These are phyloP conservation scores for Trichoderma sp. DNA, from an alignment of 2,329 filamentous ascomycete species.

Conservation along the genomic window DNA sequence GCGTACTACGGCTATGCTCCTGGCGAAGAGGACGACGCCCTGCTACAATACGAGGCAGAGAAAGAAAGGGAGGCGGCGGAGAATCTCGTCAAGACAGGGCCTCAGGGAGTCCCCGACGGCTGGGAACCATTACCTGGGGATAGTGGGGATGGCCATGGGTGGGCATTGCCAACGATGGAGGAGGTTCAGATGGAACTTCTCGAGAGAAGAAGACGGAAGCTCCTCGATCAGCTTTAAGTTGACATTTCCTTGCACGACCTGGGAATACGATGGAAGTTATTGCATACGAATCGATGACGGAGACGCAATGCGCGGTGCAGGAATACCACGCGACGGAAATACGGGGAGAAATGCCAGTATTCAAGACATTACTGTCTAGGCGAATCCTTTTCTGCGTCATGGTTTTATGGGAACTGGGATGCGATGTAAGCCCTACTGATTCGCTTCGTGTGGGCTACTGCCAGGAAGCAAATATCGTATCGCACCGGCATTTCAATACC, in stretches of 20 bases:
- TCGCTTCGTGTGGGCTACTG: background rate
- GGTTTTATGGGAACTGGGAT: background rate
- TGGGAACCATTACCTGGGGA: slow-evolving; percentile 91
- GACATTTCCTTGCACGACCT: background rate
- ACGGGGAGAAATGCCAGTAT: background rate
- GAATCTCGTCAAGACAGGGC: slow-evolving; percentile 58
- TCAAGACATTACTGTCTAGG: background rate
- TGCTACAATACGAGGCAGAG: slow-evolving; percentile 75
- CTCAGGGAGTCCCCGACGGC: slow-evolving; percentile 57
- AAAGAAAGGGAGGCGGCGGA: slow-evolving; percentile 82
- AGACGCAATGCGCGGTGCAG: background rate
- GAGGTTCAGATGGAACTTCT: slow-evolving; percentile 95
- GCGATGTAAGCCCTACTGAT: background rate
- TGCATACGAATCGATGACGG: background rate
- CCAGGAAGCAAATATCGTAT: background rate
- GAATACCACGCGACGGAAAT: background rate
- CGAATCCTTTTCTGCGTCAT: background rate
- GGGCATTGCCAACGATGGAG: slow-evolving; percentile 80
- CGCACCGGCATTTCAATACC: background rate
- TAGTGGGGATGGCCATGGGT: slow-evolving; percentile 73
- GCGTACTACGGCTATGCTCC: slow-evolving; percentile 94
- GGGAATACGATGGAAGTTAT: background rate
- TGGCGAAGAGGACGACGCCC: slow-evolving; percentile 80
- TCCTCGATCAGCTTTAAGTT: slow-evolving; percentile 72
- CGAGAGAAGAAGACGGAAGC: slow-evolving; percentile 75